phyloP scores from a whole-genome alignment of 257 asterid species.

The Cinchona pubescens region DNA sequence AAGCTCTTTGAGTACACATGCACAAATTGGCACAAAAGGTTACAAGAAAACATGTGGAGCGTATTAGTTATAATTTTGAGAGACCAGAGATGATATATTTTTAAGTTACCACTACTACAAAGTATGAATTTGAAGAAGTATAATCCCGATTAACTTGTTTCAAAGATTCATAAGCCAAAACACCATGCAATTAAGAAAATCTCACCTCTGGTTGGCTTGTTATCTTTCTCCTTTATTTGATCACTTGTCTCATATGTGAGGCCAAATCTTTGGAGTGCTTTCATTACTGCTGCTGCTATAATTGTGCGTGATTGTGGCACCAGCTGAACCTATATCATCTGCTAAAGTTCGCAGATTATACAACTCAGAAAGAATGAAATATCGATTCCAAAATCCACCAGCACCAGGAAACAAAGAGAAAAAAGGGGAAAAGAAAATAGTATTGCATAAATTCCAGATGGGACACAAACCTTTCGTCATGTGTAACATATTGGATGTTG shows the following conservation, averaged over 20 bases:
- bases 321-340: constrained; percentile 50
- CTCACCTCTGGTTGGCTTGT: constrained; percentile 50
- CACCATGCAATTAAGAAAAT: background rate
- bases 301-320: constrained; percentile 30
- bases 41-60: background rate
- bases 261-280: constrained; percentile 41
- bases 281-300: constrained; percentile 69
- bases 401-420: background rate
- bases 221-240: constrained; percentile 30
- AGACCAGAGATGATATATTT: background rate
- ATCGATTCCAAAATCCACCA: background rate
- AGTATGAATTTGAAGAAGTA: background rate
- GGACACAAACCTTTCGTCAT: constrained; percentile 42
- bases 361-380: background rate
- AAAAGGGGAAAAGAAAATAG: background rate
- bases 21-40: background rate
- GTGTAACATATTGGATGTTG: constrained; percentile 35
- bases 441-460: background rate
- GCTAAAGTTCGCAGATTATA: constrained; percentile 10
- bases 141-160: background rate
- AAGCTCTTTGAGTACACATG: background rate
- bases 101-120: background rate
- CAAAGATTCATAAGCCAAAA: background rate
- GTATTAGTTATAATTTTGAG: background rate
- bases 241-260: constrained; percentile 30